Percentiles rank a stretch among this genome's conserved stretches.
Evolutionary conservation across 2,329 filamentous ascomycete species (phyloP).

Genomic region (Sporothrix curviconia): DNA sequence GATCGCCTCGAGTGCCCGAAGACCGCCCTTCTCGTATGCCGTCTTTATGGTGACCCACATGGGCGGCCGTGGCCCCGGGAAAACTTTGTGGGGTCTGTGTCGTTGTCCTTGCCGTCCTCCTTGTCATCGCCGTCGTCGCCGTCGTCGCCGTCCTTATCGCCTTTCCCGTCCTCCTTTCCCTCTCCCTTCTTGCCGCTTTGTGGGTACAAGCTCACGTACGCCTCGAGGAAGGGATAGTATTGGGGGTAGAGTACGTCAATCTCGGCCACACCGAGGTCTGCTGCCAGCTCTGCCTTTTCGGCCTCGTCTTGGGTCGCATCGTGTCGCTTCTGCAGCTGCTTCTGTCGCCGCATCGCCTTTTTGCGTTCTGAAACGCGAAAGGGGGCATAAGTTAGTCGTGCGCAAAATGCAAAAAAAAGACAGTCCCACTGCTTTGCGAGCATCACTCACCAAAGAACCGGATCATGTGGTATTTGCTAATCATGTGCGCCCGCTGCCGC

Average conservation of each 20-base stretch:
- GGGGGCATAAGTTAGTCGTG: neutral
- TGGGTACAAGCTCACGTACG: constrained; percentile 61
- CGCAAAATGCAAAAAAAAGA: neutral
- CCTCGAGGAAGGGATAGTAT: constrained; percentile 63
- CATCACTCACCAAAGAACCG: constrained; percentile 65
- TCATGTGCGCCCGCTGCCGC: constrained; percentile 62
- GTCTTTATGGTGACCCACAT: constrained; percentile 64
- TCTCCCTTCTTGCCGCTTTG: constrained; percentile 19
- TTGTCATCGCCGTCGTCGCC: constrained; percentile 20
- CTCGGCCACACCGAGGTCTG: constrained; percentile 59
- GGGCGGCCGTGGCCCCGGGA: constrained; percentile 44
- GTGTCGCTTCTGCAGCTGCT: constrained; percentile 56
- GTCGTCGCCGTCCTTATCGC: neutral
- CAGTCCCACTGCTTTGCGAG: too few species aligned
- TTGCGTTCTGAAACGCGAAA: constrained; percentile 59
- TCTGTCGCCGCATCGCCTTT: constrained; percentile 62
- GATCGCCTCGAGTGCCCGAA: constrained; percentile 43
- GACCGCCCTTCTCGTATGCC: constrained; percentile 54
- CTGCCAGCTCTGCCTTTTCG: constrained; percentile 45
- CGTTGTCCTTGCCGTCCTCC: constrained; percentile 25
- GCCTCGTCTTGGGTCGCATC: constrained; percentile 43
- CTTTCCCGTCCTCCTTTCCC: constrained; percentile 26
- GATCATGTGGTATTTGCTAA: constrained; percentile 74
- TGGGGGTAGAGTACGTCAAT: constrained; percentile 71
- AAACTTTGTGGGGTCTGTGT: constrained; percentile 36